phyloP scores from a whole-genome alignment of 106 monocot species.

The Platanthera guangdongensis region DNA sequence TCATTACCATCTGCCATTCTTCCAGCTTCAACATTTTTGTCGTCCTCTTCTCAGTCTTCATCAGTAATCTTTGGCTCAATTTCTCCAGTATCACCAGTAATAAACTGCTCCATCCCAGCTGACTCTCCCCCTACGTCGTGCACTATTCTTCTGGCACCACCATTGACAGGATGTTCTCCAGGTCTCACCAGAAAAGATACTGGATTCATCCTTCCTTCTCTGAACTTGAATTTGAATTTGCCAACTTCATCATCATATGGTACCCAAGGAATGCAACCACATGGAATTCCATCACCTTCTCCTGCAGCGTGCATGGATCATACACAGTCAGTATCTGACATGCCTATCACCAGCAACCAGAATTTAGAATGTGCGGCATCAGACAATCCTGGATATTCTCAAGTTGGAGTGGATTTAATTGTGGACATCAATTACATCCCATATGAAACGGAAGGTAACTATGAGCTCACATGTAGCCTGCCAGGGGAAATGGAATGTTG shows the following conservation, averaged over 20 bases:
- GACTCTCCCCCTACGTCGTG: not conserved
- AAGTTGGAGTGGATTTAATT: not conserved
- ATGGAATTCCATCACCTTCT: not conserved
- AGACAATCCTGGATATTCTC: conserved; percentile 11
- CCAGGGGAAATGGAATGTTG: conserved; percentile 13
- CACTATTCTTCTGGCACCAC: conserved; percentile 5
- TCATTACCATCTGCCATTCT: conserved; percentile 1
- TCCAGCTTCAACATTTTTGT: too few relatives aligned
- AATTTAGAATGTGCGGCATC: conserved; percentile 14
- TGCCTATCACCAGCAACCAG: conserved; percentile 13
- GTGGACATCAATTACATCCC: conserved; percentile 19
- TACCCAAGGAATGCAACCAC: not conserved
- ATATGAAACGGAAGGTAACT: conserved; percentile 16
- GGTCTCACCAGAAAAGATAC: not conserved
- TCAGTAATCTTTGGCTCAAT: not conserved
- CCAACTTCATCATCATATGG: conserved; percentile 10
- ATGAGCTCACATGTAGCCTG: conserved; percentile 13
- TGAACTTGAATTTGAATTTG: conserved; percentile 51
- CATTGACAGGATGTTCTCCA: not conserved
- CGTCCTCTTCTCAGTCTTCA: not conserved
- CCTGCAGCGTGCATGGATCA: conserved; percentile 10
- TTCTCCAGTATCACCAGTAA: not conserved
- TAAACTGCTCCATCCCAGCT: not conserved
- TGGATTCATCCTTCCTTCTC: conserved; percentile 20
- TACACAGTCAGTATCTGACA: conserved; percentile 8